Evolutionary conservation across 2,329 filamentous ascomycete genomes (phyloP).

Genomic region (Calonectria naviculata): DNA sequence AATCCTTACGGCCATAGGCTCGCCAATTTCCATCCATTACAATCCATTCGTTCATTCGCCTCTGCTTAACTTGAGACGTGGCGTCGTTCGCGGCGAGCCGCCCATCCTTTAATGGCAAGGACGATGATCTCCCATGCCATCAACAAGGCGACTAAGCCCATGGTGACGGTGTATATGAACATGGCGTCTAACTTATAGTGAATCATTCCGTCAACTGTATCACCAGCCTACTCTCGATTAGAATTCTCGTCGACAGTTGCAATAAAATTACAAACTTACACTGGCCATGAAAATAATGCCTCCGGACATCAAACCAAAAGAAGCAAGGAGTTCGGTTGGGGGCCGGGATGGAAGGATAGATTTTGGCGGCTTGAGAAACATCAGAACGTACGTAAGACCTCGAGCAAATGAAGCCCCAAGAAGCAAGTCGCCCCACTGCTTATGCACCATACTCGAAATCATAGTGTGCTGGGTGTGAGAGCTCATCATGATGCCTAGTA

Average conservation of each 20-base stretch:
- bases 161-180: constrained; percentile 91
- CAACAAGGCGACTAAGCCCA: constrained; percentile 83
- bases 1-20: constrained; percentile 16
- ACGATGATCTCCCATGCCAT: constrained; percentile 87
- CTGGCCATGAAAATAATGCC: constrained; percentile 95
- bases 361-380: constrained; percentile 83
- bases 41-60: background rate
- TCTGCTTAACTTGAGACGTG: constrained; percentile 2
- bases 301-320: constrained; percentile 89
- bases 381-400: constrained; percentile 80
- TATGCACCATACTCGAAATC: constrained; percentile 91
- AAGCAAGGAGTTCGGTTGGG: constrained; percentile 87
- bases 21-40: background rate
- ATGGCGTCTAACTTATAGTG: constrained; percentile 84
- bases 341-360: constrained; percentile 86
- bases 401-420: constrained; percentile 84
- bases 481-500: constrained; percentile 95
- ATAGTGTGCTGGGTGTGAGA: constrained; percentile 87
- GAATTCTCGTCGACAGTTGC: constrained; percentile 13
- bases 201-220: constrained; percentile 82
- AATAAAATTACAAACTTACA: constrained; percentile 60
- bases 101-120: constrained; percentile 91
- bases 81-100: constrained; percentile 60
- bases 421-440: constrained; percentile 91
- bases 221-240: constrained; percentile 67